A percentile compares a stretch with the other conserved stretches of the same genome.
phyloP scores from a whole-genome alignment of 2,329 filamentous ascomycete species.

The Penicillium sp. region DNA sequence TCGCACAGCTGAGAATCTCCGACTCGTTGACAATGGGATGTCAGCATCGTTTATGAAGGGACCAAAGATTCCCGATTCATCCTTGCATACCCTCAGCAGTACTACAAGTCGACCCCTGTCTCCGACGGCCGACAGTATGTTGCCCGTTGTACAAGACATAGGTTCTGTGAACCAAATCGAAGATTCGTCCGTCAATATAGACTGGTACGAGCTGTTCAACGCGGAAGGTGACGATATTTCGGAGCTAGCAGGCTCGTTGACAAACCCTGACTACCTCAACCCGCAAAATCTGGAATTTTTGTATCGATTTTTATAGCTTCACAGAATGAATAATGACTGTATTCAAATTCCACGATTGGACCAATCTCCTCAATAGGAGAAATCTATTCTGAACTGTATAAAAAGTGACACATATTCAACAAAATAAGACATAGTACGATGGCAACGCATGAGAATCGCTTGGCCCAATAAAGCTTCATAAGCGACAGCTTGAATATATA shows the following conservation, averaged over 20 bases:
- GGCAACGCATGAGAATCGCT: no score
- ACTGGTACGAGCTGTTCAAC: conserved; percentile 38
- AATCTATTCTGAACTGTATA: no score
- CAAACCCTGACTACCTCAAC: conserved; percentile 38
- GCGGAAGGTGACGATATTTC: conserved; percentile 36
- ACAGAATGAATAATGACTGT: not conserved
- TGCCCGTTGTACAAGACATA: conserved; percentile 8
- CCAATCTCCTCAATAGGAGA: no score
- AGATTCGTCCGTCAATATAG: conserved; percentile 27
- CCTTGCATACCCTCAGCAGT: conserved; percentile 7
- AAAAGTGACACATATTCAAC: no score
- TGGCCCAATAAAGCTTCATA: no score
- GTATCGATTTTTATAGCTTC: conserved; percentile 34
- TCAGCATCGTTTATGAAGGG: not conserved
- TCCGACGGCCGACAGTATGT: conserved; percentile 11
- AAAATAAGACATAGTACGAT: no score
- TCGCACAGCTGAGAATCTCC: conserved; percentile 47
- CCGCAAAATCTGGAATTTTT: conserved; percentile 38
- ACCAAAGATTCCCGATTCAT: not conserved
- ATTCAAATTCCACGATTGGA: no score
- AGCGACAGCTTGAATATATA: no score
- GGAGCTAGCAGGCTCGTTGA: conserved; percentile 34
- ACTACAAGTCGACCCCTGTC: not conserved
- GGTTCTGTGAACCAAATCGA: conserved; percentile 19
- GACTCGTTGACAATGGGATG: conserved; percentile 26